These are phyloP conservation scores for Cardiosporidium cionae DNA, from an alignment of 169 alveolate genomes.

Conservation along the genomic window DNA sequence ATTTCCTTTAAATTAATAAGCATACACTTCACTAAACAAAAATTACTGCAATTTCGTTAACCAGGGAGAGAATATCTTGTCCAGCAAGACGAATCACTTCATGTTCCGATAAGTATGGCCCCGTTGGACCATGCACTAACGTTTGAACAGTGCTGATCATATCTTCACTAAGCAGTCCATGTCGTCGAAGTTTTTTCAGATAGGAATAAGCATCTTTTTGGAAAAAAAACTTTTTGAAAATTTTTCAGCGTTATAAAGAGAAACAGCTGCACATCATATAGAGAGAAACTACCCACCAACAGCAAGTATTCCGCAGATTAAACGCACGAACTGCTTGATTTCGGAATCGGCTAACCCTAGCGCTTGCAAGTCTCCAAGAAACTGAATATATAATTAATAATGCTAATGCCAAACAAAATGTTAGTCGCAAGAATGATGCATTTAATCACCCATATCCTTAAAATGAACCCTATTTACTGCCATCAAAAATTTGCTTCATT, in stretches of 20 bases:
- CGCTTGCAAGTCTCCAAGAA: conserved; percentile 1
- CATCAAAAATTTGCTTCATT: too few species aligned
- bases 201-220: neutral
- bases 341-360: conserved; percentile 11
- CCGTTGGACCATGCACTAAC: neutral
- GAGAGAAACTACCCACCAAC: conserved; percentile 8
- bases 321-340: conserved; percentile 2
- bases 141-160: neutral
- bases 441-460: too few species aligned
- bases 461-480: too few species aligned
- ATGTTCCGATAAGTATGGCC: neutral
- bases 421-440: too few species aligned
- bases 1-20: neutral
- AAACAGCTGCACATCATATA: neutral
- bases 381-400: neutral
- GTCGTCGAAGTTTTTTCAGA: neutral
- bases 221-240: too few species aligned
- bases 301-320: conserved; percentile 17
- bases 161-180: neutral
- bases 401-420: too few species aligned
- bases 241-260: neutral
- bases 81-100: neutral
- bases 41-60: too few species aligned
- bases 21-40: neutral
- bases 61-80: neutral